These are phyloP conservation scores for Sclerotinia subarctica DNA, from an alignment of 2,329 filamentous ascomycete genomes.

Conservation along the genomic window DNA sequence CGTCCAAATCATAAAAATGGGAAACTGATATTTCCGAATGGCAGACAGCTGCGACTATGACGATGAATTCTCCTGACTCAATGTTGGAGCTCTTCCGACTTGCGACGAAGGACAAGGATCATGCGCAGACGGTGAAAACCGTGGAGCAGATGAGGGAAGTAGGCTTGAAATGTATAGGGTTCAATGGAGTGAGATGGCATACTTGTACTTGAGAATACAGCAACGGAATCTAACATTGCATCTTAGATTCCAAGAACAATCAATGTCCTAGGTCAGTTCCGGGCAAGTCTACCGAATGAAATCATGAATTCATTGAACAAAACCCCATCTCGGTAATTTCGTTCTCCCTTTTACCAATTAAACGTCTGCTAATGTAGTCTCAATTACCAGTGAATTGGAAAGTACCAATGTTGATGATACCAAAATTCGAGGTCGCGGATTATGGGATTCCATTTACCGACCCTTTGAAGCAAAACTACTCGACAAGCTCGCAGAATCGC, in stretches of 20 bases:
- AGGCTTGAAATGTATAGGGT: constrained; percentile 73
- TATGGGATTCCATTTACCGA: constrained; percentile 76
- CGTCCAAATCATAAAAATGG: too few species aligned
- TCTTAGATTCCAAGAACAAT: constrained; percentile 70
- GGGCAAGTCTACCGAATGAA: constrained; percentile 55
- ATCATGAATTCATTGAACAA: constrained; percentile 54
- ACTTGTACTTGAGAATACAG: neutral
- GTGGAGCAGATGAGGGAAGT: constrained; percentile 74
- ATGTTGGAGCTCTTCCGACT: constrained; percentile 52
- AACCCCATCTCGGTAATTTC: constrained; percentile 47
- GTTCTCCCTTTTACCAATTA: neutral
- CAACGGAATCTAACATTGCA: neutral
- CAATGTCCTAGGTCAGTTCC: constrained; percentile 75
- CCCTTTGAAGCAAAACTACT: constrained; percentile 72
- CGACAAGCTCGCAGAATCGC: constrained; percentile 66
- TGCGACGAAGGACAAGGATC: constrained; percentile 32
- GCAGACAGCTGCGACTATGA: constrained; percentile 77
- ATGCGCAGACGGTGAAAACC: constrained; percentile 29
- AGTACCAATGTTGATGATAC: constrained; percentile 52
- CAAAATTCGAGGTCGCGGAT: constrained; percentile 55
- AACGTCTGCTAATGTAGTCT: neutral
- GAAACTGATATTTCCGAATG: neutral
- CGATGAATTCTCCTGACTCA: constrained; percentile 79
- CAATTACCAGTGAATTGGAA: constrained; percentile 25
- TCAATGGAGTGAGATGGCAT: constrained; percentile 55